phyloP scores from a whole-genome alignment of 2,329 filamentous ascomycete species.

The Pseudogymnoascus sp. region DNA sequence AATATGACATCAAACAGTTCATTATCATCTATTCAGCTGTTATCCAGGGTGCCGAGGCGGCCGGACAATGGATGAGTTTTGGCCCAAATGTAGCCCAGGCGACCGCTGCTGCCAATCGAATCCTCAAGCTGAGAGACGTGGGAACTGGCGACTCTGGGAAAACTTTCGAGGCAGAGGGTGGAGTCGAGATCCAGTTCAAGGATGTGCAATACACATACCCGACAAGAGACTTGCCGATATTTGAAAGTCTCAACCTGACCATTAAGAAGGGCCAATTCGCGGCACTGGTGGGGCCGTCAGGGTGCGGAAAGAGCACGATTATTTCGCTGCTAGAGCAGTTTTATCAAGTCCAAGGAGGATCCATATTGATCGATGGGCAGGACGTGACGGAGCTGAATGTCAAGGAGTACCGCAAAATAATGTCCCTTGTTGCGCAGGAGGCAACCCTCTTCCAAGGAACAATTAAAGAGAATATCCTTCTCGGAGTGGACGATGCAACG shows the following conservation, averaged over 20 bases:
- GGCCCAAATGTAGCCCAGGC: constrained; percentile 50
- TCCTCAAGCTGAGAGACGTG: constrained; percentile 35
- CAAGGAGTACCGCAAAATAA: constrained; percentile 51
- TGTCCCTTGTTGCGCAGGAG: constrained; percentile 69
- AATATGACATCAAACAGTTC: constrained; percentile 39
- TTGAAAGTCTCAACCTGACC: constrained; percentile 53
- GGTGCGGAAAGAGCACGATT: constrained; percentile 64
- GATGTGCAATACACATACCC: constrained; percentile 55
- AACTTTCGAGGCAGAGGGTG: constrained; percentile 28
- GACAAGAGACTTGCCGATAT: constrained; percentile 47
- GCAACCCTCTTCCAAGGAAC: constrained; percentile 61
- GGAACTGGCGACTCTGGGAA: constrained; percentile 9
- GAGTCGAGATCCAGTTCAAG: constrained; percentile 48
- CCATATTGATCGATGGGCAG: constrained; percentile 54
- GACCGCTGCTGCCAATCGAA: constrained; percentile 50
- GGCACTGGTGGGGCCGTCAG: constrained; percentile 60
- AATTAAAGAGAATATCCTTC: constrained; percentile 60
- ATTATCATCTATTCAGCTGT: constrained; percentile 48
- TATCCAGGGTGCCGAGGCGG: constrained; percentile 43
- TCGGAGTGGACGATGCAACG: constrained; percentile 44
- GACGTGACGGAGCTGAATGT: constrained; percentile 53
- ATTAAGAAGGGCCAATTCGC: constrained; percentile 62
- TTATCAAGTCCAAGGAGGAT: constrained; percentile 58
- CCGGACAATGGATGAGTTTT: constrained; percentile 46
- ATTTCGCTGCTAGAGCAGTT: constrained; percentile 56